Evolutionary conservation across 2,329 filamentous ascomycete species (phyloP), one percentile per base, ranked within the genome.

Genomic region (Aspergillus candidus): DNA sequence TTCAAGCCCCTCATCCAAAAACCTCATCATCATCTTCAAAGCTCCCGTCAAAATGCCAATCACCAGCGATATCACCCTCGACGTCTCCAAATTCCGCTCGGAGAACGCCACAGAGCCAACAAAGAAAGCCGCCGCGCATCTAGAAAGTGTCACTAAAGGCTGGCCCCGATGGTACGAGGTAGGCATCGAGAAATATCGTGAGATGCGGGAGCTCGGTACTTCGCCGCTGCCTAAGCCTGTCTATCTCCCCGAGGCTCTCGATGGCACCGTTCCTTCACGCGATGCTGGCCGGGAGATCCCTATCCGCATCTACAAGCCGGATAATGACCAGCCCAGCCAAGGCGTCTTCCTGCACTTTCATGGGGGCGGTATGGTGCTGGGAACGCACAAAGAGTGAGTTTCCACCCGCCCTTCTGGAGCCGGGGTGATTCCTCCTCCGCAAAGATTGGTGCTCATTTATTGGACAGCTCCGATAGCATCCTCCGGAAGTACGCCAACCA

Each of bases 271-370:
- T 6, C 76, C 76, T 0, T 80, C 77, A 1, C 65, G 78, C 4
- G 76, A 80, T 3, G 12, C 57, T 0, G 72, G 69, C 3, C 68
- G 78, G 30, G 53, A 61, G 6, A 78, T 82, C 11, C 72, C 76
- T 1, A 76, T 72, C 43, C 71, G 77, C 29, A 65, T 76, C 3
- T 74, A 79, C 47, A 67, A 67, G 38, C 76, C 77, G 1, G 66
- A 68, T n/a, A 64, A 70, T 17, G 72, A 68, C 4, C 60, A 63
- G 22, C 41, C 53, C 18, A 48, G 54, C 10, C 70, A 66, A 42
- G 75, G 73, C 1, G 62, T 78, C 2, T 71, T 77, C 52, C 59
- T 78, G 49, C 76, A 81, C 56, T 73, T 80, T 36, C 78, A 82
- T 54, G 78, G 76, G 3, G 71, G 72, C 12, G 71, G 71, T 2